phyloP scores from a whole-genome alignment of 805 yeast species.

The Clavispora fructus region DNA sequence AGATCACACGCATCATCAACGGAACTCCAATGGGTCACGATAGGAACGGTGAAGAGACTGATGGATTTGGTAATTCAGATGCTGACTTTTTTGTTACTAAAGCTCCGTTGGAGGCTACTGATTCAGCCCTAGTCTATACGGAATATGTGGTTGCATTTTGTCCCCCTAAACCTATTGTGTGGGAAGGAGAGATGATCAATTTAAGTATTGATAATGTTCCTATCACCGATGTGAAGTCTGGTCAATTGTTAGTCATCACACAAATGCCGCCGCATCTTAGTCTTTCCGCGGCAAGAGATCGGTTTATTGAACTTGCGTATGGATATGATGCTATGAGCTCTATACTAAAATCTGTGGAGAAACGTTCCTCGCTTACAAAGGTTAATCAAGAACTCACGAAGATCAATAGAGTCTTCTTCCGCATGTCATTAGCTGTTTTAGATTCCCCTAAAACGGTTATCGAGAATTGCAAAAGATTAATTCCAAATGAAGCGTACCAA shows the following conservation, averaged over 20 bases:
- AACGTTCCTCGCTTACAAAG: conserved; percentile 62
- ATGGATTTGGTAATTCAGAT: conserved; percentile 4
- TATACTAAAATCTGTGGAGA: conserved; percentile 44
- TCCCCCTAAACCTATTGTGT: conserved; percentile 78
- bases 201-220: conserved; percentile 45
- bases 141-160: conserved; percentile 63
- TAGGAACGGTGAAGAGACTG: background rate
- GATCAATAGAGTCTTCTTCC: conserved; percentile 61
- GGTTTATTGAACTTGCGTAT: conserved; percentile 48
- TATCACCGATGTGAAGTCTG: conserved; percentile 55
- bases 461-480: conserved; percentile 49
- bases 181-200: conserved; percentile 79
- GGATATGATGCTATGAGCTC: conserved; percentile 45
- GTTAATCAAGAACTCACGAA: conserved; percentile 70
- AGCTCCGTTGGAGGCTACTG: conserved; percentile 18
- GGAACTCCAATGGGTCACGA: conserved; percentile 38
- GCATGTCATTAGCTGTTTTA: conserved; percentile 60
- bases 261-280: conserved; percentile 60
- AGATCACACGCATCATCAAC: conserved; percentile 32
- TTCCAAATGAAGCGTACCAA: conserved; percentile 54
- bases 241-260: conserved; percentile 61
- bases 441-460: conserved; percentile 51
- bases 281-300: conserved; percentile 36
- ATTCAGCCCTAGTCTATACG: conserved; percentile 2
- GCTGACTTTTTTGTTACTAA: conserved; percentile 21